Percentiles rank a stretch among this genome's conserved stretches.
These are phyloP conservation scores for Microdochium nivale DNA, from an alignment of 2,329 filamentous ascomycete species.

Conservation along the genomic window DNA sequence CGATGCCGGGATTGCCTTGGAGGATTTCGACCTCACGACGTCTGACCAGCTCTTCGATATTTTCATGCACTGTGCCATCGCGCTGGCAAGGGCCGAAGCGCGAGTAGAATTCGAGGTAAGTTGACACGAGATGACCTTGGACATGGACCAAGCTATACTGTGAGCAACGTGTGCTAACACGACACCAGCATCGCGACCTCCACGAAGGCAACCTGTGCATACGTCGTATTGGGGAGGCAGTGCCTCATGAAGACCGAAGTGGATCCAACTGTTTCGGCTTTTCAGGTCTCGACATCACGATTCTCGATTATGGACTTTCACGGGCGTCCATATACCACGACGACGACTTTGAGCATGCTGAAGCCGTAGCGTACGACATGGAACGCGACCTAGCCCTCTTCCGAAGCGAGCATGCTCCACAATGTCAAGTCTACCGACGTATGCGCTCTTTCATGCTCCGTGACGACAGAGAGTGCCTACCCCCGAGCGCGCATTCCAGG, in stretches of 20 bases:
- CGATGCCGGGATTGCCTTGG: constrained; percentile 51
- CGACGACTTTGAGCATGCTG: constrained; percentile 20
- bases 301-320: constrained; percentile 58
- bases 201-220: constrained; percentile 60
- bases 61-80: constrained; percentile 51
- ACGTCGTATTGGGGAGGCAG: constrained; percentile 28
- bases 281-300: constrained; percentile 54
- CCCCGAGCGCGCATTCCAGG: constrained; percentile 34
- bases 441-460: constrained; percentile 50
- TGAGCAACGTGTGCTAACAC: neutral
- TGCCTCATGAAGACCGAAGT: constrained; percentile 18
- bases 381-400: constrained; percentile 53
- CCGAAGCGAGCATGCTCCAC: constrained; percentile 48
- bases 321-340: constrained; percentile 37
- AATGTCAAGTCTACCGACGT: constrained; percentile 54
- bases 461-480: constrained; percentile 40
- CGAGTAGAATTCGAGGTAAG: constrained; percentile 51
- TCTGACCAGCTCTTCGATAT: constrained; percentile 53
- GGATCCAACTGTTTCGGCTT: constrained; percentile 39
- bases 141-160: too few species aligned
- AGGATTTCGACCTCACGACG: constrained; percentile 43
- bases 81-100: constrained; percentile 50
- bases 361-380: constrained; percentile 45
- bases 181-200: constrained; percentile 49
- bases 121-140: neutral